Evolutionary conservation across 2,329 filamentous ascomycete species (phyloP), one percentile per base, ranked within the genome.

Genomic region (Pestalotiopsis fici): DNA sequence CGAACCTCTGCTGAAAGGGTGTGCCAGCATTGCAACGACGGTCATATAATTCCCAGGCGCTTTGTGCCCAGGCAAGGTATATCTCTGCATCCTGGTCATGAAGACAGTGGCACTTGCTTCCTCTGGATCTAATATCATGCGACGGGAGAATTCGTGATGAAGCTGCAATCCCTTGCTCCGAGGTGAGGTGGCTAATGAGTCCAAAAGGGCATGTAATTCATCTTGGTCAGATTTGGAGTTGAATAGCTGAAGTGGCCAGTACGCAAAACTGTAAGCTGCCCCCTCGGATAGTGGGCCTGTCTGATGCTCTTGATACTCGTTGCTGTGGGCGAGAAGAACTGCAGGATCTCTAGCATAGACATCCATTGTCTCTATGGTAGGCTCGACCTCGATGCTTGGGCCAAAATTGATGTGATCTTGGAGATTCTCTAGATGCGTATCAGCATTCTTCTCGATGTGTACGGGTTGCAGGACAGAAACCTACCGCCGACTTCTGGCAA

Each of bases 401-500:
- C 57, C 57, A 13, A 31, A 60, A 37, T 60, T 60, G 18, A 65
- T 47, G 66, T 81, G 78, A 65, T 81, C 77, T n/a, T 83, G 76
- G 4, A 82, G 57, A 11, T 60, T 60, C 18, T 60, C 57, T 60
- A 39, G 5, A 0, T 9, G 43, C 11, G n/a, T 3, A 18, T 60
- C 57, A 31, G 28, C 31, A 21, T n/a, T 5, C 1, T n/a, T 5
- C 1, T 35, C 9, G n/a, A 60, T 18, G 12, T n/a, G 25, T 31
- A n/a, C 4, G 9, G 11, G 28, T 11, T 2, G 12, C 18, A n/a
- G 56, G 27, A 2, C 3, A 35, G 5, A 13, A 39, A 69, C 56
- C 79, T 79, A 70, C 81, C 79, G 2, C 81, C 81, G 4, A 83
- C 81, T 39, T 76, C 72, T 1, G 78, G 76, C 18, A 75, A 74